A percentile compares a stretch with the other conserved stretches of the same genome.
Conservation (phyloP, 2,329 filamentous ascomycete genomes). For the Cladosporium cucumerinum region DNA sequence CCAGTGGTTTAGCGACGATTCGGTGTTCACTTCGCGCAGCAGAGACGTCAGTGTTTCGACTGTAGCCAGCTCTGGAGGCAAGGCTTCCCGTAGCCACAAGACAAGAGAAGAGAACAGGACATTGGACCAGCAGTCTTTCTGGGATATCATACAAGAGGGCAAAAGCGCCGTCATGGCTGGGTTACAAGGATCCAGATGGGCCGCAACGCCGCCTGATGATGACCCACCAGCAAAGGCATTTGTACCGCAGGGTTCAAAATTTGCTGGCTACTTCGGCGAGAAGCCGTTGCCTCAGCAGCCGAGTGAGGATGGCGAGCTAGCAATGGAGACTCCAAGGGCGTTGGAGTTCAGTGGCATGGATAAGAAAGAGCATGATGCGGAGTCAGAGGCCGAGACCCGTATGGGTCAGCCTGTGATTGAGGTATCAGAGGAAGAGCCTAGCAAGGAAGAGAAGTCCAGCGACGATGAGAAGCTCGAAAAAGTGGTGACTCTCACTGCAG, state of each 20-base stretch:
- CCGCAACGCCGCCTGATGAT: constrained; percentile 25
- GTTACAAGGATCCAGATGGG: constrained; percentile 31
- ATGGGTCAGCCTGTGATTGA: neutral
- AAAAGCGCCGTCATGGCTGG: constrained; percentile 36
- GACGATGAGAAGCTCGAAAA: neutral
- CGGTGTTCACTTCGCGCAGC: constrained; percentile 54
- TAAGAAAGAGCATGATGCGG: neutral
- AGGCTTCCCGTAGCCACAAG: constrained; percentile 33
- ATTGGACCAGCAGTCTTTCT: constrained; percentile 50
- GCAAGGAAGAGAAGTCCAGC: neutral
- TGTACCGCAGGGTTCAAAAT: neutral
- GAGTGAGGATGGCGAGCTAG: constrained; percentile 3
- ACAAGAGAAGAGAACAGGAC: constrained; percentile 45
- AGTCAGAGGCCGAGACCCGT: neutral
- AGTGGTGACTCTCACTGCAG: neutral
- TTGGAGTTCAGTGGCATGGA: neutral
- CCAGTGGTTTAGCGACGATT: constrained; percentile 83
- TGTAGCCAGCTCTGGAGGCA: constrained; percentile 17
- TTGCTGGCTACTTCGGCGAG: constrained; percentile 3
- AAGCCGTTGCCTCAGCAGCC: constrained; percentile 12
- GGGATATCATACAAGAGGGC: constrained; percentile 41
- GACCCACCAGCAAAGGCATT: constrained; percentile 16
- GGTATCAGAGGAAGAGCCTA: constrained; percentile 16
- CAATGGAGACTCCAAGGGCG: constrained; percentile 1
- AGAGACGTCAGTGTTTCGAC: constrained; percentile 18